These are phyloP conservation scores for Syncephalastrum sp. DNA, from an alignment of 371 early-diverging fungal genomes.

Conservation along the genomic window DNA sequence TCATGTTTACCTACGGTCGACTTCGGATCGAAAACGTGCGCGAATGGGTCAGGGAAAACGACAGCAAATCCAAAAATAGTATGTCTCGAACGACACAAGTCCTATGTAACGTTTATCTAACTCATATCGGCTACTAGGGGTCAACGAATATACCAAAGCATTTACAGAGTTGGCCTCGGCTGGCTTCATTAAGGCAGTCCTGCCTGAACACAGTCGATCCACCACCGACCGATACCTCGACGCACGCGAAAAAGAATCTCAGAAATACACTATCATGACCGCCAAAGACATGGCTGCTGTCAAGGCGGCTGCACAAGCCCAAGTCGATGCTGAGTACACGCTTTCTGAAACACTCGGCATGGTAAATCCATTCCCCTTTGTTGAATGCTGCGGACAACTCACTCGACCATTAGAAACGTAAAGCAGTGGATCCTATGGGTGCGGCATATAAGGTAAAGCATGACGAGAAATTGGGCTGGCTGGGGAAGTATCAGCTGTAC, in stretches of 20 bases:
- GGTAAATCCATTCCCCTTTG: slow-evolving; percentile 23
- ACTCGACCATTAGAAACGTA: slow-evolving; percentile 46
- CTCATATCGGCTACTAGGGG: slow-evolving; percentile 25
- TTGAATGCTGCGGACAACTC: background rate
- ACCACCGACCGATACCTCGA: slow-evolving; percentile 61
- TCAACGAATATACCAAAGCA: slow-evolving; percentile 29
- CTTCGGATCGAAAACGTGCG: slow-evolving; percentile 29
- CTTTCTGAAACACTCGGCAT: slow-evolving; percentile 57
- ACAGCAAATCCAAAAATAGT: slow-evolving; percentile 27
- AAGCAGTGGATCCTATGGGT: slow-evolving; percentile 35
- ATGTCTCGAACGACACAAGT: slow-evolving; percentile 10
- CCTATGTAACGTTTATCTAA: background rate
- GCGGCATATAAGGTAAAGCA: slow-evolving; percentile 24
- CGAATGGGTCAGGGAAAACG: slow-evolving; percentile 29
- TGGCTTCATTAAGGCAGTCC: slow-evolving; percentile 60
- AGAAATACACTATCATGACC: slow-evolving; percentile 60
- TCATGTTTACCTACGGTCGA: slow-evolving; percentile 33
- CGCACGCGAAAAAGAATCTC: slow-evolving; percentile 62
- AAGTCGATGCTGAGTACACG: slow-evolving; percentile 55
- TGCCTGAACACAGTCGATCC: slow-evolving; percentile 64
- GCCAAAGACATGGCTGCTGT: slow-evolving; percentile 64
- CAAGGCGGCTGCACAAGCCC: slow-evolving; percentile 48
- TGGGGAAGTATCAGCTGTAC: too few species aligned
- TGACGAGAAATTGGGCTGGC: background rate
- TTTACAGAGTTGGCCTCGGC: slow-evolving; percentile 62